Percentiles rank a stretch among this genome's conserved stretches.
phyloP scores from a whole-genome alignment of 164 flowering plant species.

The Protea cynaroides region DNA sequence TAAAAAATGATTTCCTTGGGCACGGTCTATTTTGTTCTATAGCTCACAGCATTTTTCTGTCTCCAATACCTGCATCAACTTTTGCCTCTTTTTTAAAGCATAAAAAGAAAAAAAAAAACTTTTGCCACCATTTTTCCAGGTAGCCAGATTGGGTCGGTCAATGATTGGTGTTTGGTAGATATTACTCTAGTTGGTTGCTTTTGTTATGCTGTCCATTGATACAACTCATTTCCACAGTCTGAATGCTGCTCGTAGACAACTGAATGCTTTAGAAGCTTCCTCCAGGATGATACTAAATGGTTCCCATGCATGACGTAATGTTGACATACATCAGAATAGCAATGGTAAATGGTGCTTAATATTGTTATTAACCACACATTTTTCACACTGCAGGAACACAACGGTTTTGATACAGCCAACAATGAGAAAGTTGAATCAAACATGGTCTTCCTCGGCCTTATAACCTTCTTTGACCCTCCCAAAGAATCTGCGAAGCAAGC shows the following conservation, averaged over 20 bases:
- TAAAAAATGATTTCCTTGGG: too few relatives aligned
- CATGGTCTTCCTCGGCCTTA: constrained; percentile 66
- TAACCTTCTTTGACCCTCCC: constrained; percentile 75
- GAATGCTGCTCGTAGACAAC: too few relatives aligned
- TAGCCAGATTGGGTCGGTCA: too few relatives aligned
- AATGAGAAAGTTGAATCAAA: constrained; percentile 41
- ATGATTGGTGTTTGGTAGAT: too few relatives aligned
- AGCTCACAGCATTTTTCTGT: too few relatives aligned
- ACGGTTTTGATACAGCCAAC: constrained; percentile 3
- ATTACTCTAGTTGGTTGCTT: background rate
- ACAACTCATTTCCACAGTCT: background rate
- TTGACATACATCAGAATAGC: background rate
- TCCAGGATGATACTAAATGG: background rate
- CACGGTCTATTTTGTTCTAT: too few relatives aligned
- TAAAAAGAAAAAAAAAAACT: too few relatives aligned
- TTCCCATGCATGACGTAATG: background rate
- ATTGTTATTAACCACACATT: background rate
- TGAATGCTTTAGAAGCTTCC: background rate
- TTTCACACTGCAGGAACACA: constrained; percentile 29
- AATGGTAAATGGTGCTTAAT: background rate
- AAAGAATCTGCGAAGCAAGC: constrained; percentile 83
- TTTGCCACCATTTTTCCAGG: too few relatives aligned
- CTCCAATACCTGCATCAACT: too few relatives aligned
- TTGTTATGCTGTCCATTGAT: background rate
- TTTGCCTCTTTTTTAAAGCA: too few relatives aligned